Conservation (phyloP, 306 rosid genomes). For the Vicia villosa region DNA sequence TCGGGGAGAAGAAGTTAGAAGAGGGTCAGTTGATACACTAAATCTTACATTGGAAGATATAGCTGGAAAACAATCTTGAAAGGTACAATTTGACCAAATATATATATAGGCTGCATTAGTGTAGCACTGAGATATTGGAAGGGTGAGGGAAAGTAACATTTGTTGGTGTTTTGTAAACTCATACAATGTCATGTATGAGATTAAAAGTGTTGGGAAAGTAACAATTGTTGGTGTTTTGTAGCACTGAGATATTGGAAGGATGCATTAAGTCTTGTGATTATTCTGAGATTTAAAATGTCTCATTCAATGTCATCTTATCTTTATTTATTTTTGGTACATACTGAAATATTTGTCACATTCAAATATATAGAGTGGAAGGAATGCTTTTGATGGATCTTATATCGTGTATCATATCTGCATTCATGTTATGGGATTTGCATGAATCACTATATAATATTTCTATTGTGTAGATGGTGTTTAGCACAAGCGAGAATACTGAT, state of each 20-base stretch:
- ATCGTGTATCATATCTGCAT: neutral
- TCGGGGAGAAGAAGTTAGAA: slow-evolving; percentile 83
- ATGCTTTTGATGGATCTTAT: neutral
- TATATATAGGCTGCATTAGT: slow-evolving; percentile 19
- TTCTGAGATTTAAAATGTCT: neutral
- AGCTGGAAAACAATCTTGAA: slow-evolving; percentile 59
- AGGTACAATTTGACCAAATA: slow-evolving; percentile 1
- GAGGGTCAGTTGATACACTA: slow-evolving; percentile 67
- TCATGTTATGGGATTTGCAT: neutral
- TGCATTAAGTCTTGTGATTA: slow-evolving; percentile 8
- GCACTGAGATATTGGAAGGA: too few species aligned
- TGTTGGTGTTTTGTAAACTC: neutral
- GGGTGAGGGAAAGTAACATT: slow-evolving; percentile 4
- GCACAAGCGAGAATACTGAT: neutral
- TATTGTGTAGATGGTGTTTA: neutral
- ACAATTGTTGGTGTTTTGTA: too few species aligned
- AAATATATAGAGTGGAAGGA: neutral
- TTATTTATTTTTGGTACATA: slow-evolving; percentile 12
- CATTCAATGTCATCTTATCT: slow-evolving; percentile 8
- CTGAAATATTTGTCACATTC: neutral
- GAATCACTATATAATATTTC: neutral
- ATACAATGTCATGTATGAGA: too few species aligned
- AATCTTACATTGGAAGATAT: slow-evolving; percentile 76
- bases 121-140: slow-evolving; percentile 7
- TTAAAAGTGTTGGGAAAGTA: too few species aligned